Evolutionary conservation across 129 eudicot species (phyloP).

Genomic region (Chrysanthemum seticuspe): DNA sequence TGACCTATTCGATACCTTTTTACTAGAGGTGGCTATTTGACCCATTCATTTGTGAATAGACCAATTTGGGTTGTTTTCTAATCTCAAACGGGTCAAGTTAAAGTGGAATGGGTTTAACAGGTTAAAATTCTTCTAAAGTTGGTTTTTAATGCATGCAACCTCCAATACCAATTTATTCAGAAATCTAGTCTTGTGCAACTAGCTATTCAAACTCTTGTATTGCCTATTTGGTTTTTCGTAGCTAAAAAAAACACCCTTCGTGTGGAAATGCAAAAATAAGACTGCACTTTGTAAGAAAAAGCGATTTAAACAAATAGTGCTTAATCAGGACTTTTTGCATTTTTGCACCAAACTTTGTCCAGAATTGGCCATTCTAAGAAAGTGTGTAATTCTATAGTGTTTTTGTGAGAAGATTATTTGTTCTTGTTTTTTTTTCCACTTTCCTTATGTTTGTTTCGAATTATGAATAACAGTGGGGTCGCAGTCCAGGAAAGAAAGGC

Average conservation of each 20-base stretch:
- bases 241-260: too few relatives aligned
- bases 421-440: neutral
- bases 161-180: too few relatives aligned
- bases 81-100: neutral
- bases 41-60: neutral
- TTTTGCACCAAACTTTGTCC: neutral
- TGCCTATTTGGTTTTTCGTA: too few relatives aligned
- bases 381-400: neutral
- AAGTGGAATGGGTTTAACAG: neutral
- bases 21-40: neutral
- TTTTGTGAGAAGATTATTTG: neutral
- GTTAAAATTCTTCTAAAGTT: neutral
- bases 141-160: neutral
- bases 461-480: constrained; percentile 56
- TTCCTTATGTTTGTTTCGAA: constrained; percentile 4
- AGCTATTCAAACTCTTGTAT: too few relatives aligned
- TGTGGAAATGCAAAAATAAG: too few relatives aligned
- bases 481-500: constrained; percentile 93
- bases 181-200: too few relatives aligned
- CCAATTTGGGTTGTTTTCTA: neutral
- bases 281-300: neutral
- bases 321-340: neutral
- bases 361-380: neutral
- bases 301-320: neutral
- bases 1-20: neutral